Evolutionary conservation across 2,329 filamentous ascomycete species (phyloP), one percentile per base, ranked within the genome.

Genomic region (Pseudocercospora fuligena): DNA sequence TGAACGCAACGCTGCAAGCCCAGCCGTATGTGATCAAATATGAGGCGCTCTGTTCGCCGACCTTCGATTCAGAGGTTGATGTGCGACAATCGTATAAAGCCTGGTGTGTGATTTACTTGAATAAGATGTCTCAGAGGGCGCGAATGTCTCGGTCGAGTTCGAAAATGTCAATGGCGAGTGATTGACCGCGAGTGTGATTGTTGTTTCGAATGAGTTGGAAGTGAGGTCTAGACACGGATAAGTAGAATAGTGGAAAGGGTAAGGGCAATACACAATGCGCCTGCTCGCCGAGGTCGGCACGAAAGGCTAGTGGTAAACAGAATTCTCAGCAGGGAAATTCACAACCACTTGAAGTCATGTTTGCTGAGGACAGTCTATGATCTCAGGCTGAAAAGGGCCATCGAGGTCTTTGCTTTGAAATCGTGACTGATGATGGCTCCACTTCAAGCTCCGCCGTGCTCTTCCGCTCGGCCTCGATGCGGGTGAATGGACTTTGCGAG

Each of bases 1-100:
- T 73, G 63, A 23, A 66, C 70, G 68, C 70, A 72, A 74, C 73
- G 74, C 69, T 74, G 74, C 75, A 77, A 77, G 75, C 75, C 75
- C 75, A 77, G 75, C 75, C 75, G 74, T 72, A 61, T 62, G 49
- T 61, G 51, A 56, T 33, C 51, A 56, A 27, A 31, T 56, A n/a
- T n/a, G 3, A 31, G 25, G 27, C 51, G 27, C 51, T 12, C 21
- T 56, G 51, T 56, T 8, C 27, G 51, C 7, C 25, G 51, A 19
- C 8, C 8, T 25, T n/a, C 16, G 47, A 51, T 23, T 23, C 1
- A 5, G 47, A 1, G 9, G 9, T 51, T 2, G 14, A 23, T 25
- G 9, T 23, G 47, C 47, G 47, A 16, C 47, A 6, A 5, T 25
- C 7, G 25, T 27, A 14, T 33, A 16, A 27, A 3, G 16, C 5